phyloP scores from a whole-genome alignment of 2,329 filamentous ascomycete species.

The Microcera coccophila region DNA sequence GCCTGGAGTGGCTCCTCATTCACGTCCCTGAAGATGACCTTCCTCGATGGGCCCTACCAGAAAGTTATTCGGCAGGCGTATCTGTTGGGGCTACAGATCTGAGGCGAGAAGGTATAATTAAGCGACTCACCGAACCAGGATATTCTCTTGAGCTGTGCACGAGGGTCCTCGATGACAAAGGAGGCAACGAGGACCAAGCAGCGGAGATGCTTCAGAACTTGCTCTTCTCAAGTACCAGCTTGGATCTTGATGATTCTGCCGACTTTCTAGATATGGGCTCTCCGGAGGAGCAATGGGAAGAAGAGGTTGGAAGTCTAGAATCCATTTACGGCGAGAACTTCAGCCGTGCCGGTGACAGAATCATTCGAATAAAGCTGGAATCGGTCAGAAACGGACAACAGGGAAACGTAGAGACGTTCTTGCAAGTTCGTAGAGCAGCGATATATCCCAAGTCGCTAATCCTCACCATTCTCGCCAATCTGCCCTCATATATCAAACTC shows the following conservation, averaged over 20 bases:
- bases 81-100: slow-evolving; percentile 80
- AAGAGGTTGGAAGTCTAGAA: slow-evolving; percentile 78
- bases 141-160: slow-evolving; percentile 83
- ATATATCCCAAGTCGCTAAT: slow-evolving; percentile 71
- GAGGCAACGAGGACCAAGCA: slow-evolving; percentile 69
- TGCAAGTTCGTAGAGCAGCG: slow-evolving; percentile 68
- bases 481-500: slow-evolving; percentile 90
- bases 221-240: slow-evolving; percentile 25
- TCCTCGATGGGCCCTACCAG: slow-evolving; percentile 87
- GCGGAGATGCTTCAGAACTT: slow-evolving; percentile 72
- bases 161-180: slow-evolving; percentile 66
- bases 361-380: slow-evolving; percentile 68
- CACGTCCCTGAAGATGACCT: slow-evolving; percentile 96
- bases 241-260: slow-evolving; percentile 26
- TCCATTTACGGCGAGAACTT: slow-evolving; percentile 81
- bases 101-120: slow-evolving; percentile 75
- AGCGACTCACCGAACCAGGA: slow-evolving; percentile 74
- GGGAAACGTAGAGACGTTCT: slow-evolving; percentile 49
- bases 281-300: slow-evolving; percentile 69
- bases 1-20: slow-evolving; percentile 91
- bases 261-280: slow-evolving; percentile 47
- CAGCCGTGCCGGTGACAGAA: slow-evolving; percentile 53
- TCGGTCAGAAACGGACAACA: slow-evolving; percentile 49
- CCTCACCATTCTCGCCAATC: slow-evolving; percentile 62
- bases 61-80: slow-evolving; percentile 86